Evolutionary conservation across 2,329 filamentous ascomycete genomes (phyloP), one percentile per base, ranked within the genome.

Genomic region (Chrysosporium keratinophilum): DNA sequence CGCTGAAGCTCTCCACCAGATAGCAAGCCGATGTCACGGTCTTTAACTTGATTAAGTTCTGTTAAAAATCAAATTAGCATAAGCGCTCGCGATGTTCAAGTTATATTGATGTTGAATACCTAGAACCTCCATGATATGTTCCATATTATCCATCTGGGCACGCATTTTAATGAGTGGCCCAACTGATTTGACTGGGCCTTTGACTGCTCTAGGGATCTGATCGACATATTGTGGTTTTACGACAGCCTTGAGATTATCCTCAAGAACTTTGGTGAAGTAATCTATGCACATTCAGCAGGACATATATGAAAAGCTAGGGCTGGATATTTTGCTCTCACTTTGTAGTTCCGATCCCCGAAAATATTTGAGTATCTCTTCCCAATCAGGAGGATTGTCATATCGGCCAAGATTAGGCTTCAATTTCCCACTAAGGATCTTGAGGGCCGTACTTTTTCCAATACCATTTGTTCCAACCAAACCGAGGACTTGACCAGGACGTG

Each of bases 171-270:
- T 84, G 59, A 97, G 79, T 56, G 78, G 78, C 61, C 83, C 80
- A 54, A 98, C 94, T 23, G 81, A 81, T 75, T 89, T 89, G 63
- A 90, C 79, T 42, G 86, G 75, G 17, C 85, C 84, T 67, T 85
- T 89, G 66, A 98, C 86, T 41, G 93, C 91, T 71, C 85, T 88
- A 57, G 93, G 93, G 60, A 98, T 91, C 75, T 97, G 93, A 65
- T 98, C 93, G 65, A 98, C 93, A 77, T 98, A 96, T 76, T 98
- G 94, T 55, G 93, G 93, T 80, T 98, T 98, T 64, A 97, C 90
- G 55, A 98, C 88, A 57, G 94, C 91, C 78, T 96, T 96, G 62
- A 98, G 79, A 66, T 98, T 83, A 70, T 98, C 93, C 70, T 98
- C 93, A 56, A 98, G 79, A 43, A 98, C 82, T 75, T 97, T 98